A percentile compares a stretch with the other conserved stretches of the same genome.
Conservation (phyloP, 106 monocot species). For the Dendrobium catenatum region DNA sequence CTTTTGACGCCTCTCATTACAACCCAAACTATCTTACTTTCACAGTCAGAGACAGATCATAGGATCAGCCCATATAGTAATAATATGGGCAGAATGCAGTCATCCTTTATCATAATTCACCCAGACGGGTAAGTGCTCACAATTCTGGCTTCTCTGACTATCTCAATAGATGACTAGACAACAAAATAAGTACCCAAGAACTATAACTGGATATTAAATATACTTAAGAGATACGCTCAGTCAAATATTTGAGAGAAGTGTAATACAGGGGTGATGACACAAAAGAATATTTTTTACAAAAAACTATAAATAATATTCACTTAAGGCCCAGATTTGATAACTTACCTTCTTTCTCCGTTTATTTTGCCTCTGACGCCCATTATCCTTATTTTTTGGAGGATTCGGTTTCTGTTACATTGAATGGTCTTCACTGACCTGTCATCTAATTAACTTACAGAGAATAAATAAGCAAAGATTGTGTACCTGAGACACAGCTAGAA, state of each 20-base stretch:
- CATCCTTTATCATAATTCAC: background rate
- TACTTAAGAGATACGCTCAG: background rate
- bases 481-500: conserved; percentile 71
- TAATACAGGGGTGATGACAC: background rate
- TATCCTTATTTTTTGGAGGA: conserved; percentile 37
- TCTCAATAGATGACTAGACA: background rate
- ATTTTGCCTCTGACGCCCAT: conserved; percentile 49
- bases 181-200: background rate
- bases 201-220: background rate
- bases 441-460: background rate
- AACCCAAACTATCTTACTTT: background rate
- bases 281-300: background rate
- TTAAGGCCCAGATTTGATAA: background rate
- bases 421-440: background rate
- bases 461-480: background rate
- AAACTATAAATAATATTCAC: background rate
- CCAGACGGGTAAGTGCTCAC: background rate
- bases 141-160: background rate
- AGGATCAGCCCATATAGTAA: background rate
- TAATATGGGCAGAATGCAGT: background rate
- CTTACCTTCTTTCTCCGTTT: conserved; percentile 46
- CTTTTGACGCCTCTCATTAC: background rate
- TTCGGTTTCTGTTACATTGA: conserved; percentile 26
- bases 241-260: background rate
- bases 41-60: background rate